Conservation (phyloP, 257 asterid genomes). For the Nicotiana knightiana region DNA sequence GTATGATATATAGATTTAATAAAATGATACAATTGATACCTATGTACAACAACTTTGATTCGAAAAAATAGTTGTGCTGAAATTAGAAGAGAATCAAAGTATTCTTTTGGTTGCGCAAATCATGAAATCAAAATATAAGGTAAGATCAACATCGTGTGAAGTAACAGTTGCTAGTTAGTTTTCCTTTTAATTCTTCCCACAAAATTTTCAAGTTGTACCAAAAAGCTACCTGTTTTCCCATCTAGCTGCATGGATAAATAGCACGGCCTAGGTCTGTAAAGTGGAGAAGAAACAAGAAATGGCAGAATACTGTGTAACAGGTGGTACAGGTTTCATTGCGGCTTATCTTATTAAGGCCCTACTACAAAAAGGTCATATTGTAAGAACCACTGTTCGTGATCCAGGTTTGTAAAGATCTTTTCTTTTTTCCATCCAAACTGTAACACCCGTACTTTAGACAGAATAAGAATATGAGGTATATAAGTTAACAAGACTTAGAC, state of each 20-base stretch:
- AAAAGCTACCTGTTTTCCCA: not conserved
- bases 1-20: too few relatives aligned
- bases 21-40: too few relatives aligned
- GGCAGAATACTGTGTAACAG: conserved; percentile 72
- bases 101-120: not conserved
- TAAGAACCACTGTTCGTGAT: conserved; percentile 76
- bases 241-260: not conserved
- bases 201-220: not conserved
- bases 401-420: conserved; percentile 37
- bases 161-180: not conserved
- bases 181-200: not conserved
- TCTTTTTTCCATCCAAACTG: too few relatives aligned
- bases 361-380: conserved; percentile 56
- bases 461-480: too few relatives aligned
- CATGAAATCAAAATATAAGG: not conserved
- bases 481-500: too few relatives aligned
- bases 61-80: too few relatives aligned
- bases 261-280: not conserved
- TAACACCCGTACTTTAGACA: too few relatives aligned
- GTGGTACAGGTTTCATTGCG: conserved; percentile 89
- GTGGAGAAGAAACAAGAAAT: not conserved
- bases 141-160: not conserved
- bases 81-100: too few relatives aligned
- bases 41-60: too few relatives aligned
- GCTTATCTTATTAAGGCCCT: conserved; percentile 66